Base-by-base conservation (phyloP, 257 asterid genomes). In the Jacaranda mimosifolia region DNA sequence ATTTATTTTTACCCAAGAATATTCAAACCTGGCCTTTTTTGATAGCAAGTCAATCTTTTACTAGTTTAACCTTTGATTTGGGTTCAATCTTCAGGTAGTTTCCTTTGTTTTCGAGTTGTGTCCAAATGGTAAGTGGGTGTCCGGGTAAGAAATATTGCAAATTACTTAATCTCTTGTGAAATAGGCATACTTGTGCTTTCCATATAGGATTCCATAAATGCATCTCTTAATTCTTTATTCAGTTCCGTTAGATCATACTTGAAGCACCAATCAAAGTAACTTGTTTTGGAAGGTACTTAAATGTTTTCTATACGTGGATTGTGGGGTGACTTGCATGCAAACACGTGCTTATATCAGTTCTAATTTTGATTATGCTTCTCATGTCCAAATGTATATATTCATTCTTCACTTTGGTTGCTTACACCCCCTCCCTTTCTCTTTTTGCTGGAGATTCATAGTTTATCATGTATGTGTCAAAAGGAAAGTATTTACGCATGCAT, bases 391-490 rank as follows among this genome's bases (percentile, higher is more conserved):
- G 36, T 17, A 52, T 52, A 21, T n/a, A n/a, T n/a, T n/a, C n/a
- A n/a, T n/a, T 68, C 73, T n/a, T 72, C 32, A 12, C 60, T 51
- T 55, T 63, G 70, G 39, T 72, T 64, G 43, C 36, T 63, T 35
- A 36, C 39, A n/a, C n/a, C n/a, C n/a, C n/a, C n/a, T n/a, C 32
- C 62, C 66, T 56, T 21, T 48, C 15, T 26, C 4, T 19, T 15
- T 51, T 35, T 18, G 26, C 6, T 55, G 64, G 63, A 39, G 55
- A 40, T 46, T 56, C 63, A 17, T 72, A 7, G 17, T 42, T 60
- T 60, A 9, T 60, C 11, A 6, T 18, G 72, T 60, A 39, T 17
- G 53, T 38, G 48, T 45, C 58, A 45, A 52, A 46, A 36, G 0
- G 15, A 36, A 11, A 42, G 11, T 51, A 1, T 0, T 18, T 36